Percentiles rank a stretch among this genome's conserved stretches.
These are phyloP conservation scores for Nannochloris sp. DNA, from an alignment of 139 green algal species.

Conservation along the genomic window DNA sequence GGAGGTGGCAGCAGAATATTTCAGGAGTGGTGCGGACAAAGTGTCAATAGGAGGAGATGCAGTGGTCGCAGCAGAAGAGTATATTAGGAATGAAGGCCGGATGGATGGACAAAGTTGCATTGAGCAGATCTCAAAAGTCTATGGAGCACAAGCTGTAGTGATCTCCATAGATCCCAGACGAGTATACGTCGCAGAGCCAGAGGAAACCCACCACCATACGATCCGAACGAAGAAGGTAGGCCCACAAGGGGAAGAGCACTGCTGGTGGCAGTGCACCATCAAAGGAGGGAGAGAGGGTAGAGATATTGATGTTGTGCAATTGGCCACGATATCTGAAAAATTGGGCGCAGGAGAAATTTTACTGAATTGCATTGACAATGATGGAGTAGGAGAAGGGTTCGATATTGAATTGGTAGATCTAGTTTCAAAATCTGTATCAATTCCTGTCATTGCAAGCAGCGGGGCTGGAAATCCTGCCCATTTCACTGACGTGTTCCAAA, in stretches of 20 bases:
- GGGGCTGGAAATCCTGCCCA: conserved; percentile 86
- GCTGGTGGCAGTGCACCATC: conserved; percentile 96
- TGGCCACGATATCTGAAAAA: conserved; percentile 75
- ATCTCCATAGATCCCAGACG: conserved; percentile 87
- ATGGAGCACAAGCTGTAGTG: conserved; percentile 81
- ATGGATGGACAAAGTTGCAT: conserved; percentile 68
- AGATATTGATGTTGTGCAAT: conserved; percentile 83
- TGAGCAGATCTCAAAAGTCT: conserved; percentile 92
- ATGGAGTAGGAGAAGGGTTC: conserved; percentile 80
- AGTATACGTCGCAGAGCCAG: conserved; percentile 73
- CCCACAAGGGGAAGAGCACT: conserved; percentile 89
- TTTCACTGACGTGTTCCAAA: conserved; percentile 79
- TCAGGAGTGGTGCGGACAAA: conserved; percentile 91
- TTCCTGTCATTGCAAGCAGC: conserved; percentile 93
- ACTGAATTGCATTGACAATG: conserved; percentile 98
- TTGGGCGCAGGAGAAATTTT: conserved; percentile 96
- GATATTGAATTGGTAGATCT: conserved; percentile 86
- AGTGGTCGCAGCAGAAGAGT: conserved; percentile 61
- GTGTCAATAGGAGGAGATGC: conserved; percentile 94
- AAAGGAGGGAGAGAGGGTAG: conserved; percentile 85
- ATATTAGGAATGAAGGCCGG: conserved; percentile 30
- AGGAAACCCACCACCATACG: conserved; percentile 44
- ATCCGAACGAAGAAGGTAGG: conserved; percentile 54
- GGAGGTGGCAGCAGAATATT: conserved; percentile 95
- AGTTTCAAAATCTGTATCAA: conserved; percentile 82